Base-by-base conservation (phyloP, 257 asterid species). In the Ajuga chamaepitys region DNA sequence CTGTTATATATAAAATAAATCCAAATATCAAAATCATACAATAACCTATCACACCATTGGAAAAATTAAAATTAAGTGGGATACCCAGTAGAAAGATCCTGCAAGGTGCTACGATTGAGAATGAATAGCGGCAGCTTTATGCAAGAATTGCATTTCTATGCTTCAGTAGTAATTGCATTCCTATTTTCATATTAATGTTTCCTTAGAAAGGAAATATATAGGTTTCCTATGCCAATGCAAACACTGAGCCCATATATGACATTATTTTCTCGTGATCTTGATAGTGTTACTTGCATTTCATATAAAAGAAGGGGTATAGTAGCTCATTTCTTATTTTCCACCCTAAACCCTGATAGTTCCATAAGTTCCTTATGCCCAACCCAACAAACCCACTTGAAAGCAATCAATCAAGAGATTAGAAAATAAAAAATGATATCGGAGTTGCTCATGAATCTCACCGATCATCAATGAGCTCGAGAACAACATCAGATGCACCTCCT, bases 1-100 rank as follows among this genome's bases (percentile, higher is more conserved):
- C 97, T 94, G 70, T 57, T 62, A 54, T 7, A 71, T 24, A 60
- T 51, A 50, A 17, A n/a, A 64, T 28, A 70, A 45, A 58, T 47
- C 61, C 44, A 42, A 14, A 65, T 24, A 56, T 70, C 46, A 73
- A n/a, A 51, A 51, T 24, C 58, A 63, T 44, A 16, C 26, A 40
- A 62, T 25, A 45, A 66, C 52, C 47, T 68, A 41, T 56, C 28
- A 48, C 25, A 32, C 47, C 30, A 25, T 25, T 26, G 64, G 45
- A 40, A 30, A 20, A 17, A 34, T 34, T 12, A 9, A 55, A 55
- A 28, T 4, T 9, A 37, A 5, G 12, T 25, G 9, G 8, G 38
- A 59, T 35, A 4, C 21, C 28, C 9, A 21, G 25, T 11, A 44
- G 20, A 42, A 42, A 58, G 28, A 55, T 24, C 62, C 40, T 45